phyloP scores from a whole-genome alignment of 1,139 yeast genomes.

The Sugiyamaella xylanicola region DNA sequence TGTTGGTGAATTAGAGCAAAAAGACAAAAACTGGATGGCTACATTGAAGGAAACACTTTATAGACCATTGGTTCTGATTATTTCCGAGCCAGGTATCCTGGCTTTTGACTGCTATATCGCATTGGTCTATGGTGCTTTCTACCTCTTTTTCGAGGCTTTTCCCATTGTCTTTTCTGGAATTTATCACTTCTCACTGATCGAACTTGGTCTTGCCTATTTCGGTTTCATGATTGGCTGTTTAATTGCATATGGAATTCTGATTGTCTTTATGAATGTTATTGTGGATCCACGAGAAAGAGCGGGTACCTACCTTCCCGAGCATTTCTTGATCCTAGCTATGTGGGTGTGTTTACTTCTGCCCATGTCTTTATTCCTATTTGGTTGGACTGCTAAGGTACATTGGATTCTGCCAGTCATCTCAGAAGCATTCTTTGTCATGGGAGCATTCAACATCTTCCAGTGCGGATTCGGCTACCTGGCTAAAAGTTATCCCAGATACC shows the following conservation, averaged over 20 bases:
- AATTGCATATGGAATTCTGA: constrained; percentile 29
- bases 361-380: constrained; percentile 51
- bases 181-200: constrained; percentile 51
- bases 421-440: constrained; percentile 72
- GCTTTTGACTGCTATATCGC: constrained; percentile 51
- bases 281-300: constrained; percentile 20
- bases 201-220: constrained; percentile 51
- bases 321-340: constrained; percentile 44
- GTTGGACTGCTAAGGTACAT: constrained; percentile 66
- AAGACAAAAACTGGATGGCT: constrained; percentile 18
- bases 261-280: constrained; percentile 22
- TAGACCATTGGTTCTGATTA: constrained; percentile 47
- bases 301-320: constrained; percentile 47
- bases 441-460: constrained; percentile 73
- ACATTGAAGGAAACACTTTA: constrained; percentile 50
- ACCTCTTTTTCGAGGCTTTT: constrained; percentile 62
- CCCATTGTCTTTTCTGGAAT: constrained; percentile 54
- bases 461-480: constrained; percentile 71
- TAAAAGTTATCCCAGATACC: constrained; percentile 69
- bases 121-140: constrained; percentile 55
- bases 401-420: constrained; percentile 78
- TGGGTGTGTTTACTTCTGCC: constrained; percentile 59
- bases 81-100: constrained; percentile 40
- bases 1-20: constrained; percentile 29
- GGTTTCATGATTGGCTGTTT: constrained; percentile 50